Conservation (phyloP, 495 filamentous ascomycete species). For the Ramalina peruviana region DNA sequence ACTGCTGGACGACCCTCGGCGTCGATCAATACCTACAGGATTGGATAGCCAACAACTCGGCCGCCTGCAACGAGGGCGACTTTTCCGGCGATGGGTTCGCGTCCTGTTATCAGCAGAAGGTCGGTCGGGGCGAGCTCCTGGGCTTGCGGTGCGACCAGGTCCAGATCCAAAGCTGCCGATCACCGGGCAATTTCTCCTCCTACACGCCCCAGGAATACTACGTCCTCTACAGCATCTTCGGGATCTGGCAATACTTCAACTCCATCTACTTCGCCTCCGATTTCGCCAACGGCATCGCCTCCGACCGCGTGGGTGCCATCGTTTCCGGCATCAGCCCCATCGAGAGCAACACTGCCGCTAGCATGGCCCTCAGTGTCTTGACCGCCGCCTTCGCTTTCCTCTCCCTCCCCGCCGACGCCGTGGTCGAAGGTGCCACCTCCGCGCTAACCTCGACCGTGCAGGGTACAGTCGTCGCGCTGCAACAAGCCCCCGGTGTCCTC, state of each 20-base stretch:
- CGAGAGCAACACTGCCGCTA: not conserved
- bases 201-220: slow-evolving; percentile 4
- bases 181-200: not conserved
- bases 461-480: not conserved
- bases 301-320: slow-evolving; percentile 1
- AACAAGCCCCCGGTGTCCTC: not conserved
- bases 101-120: slow-evolving; percentile 3
- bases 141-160: not conserved
- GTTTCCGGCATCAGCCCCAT: slow-evolving; percentile 3
- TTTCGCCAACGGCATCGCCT: not conserved
- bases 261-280: slow-evolving; percentile 2
- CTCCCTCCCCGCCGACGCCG: not conserved
- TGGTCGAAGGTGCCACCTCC: not conserved
- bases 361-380: not conserved
- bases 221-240: slow-evolving; percentile 6
- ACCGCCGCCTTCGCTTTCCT: not conserved
- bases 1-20: not conserved
- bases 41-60: slow-evolving; percentile 1
- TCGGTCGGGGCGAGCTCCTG: not conserved
- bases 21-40: not conserved
- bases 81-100: not conserved
- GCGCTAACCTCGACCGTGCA: not conserved
- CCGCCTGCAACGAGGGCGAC: not conserved
- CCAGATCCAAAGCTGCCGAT: not conserved
- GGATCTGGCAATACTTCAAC: slow-evolving; percentile 8